Evolutionary conservation across 495 filamentous ascomycete species (phyloP).

Genomic region (Massariosphaeria phaeospora): DNA sequence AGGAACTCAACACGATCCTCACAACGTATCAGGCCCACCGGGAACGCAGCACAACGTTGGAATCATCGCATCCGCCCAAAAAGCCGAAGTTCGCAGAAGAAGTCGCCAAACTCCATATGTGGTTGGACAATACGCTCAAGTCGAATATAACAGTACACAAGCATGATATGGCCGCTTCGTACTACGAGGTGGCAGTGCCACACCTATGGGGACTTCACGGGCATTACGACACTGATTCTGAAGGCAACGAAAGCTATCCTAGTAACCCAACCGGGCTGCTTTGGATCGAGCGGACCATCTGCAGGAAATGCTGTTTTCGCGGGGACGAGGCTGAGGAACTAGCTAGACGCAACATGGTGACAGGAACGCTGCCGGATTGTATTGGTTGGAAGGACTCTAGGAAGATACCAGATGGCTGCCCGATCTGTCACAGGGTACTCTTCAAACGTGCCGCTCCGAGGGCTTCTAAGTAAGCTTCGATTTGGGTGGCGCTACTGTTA

Average conservation of each 20-base stretch:
- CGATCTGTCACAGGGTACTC: constrained; percentile 3
- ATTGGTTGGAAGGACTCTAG: not conserved
- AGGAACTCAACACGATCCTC: too few relatives aligned
- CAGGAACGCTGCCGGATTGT: not conserved
- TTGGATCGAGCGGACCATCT: not conserved
- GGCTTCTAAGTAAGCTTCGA: not conserved
- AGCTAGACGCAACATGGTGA: not conserved
- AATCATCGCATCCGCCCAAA: too few relatives aligned
- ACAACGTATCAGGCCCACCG: too few relatives aligned
- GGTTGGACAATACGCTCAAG: too few relatives aligned
- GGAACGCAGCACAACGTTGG: too few relatives aligned
- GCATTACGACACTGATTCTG: too few relatives aligned
- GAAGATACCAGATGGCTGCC: not conserved
- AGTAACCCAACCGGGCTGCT: too few relatives aligned
- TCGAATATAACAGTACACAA: not conserved
- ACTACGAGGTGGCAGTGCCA: not conserved
- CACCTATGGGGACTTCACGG: too few relatives aligned
- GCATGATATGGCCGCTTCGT: not conserved
- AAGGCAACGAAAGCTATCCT: too few relatives aligned
- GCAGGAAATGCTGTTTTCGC: not conserved
- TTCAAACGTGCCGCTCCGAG: not conserved
- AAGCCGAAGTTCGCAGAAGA: too few relatives aligned
- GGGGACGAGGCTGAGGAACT: not conserved
- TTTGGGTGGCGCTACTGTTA: not conserved
- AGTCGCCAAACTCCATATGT: too few relatives aligned